Evolutionary conservation across 75 land plant genomes (phyloP).

Genomic region (Picea glauca): DNA sequence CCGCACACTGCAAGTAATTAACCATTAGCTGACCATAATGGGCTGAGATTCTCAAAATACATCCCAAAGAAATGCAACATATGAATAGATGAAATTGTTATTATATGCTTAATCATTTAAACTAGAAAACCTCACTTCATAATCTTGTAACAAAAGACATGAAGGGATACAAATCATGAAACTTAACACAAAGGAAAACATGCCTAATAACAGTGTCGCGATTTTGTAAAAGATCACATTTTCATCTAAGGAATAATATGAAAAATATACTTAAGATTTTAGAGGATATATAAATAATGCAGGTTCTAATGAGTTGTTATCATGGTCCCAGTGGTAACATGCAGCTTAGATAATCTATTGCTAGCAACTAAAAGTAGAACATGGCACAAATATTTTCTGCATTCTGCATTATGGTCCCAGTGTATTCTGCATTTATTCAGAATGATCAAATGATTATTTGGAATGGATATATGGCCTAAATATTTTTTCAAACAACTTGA

Average conservation of each 20-base stretch:
- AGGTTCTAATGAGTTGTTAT: too few species aligned
- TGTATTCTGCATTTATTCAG: too few species aligned
- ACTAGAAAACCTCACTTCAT: neutral
- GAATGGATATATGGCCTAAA: too few species aligned
- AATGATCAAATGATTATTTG: too few species aligned
- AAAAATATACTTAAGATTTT: neutral
- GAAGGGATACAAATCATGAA: neutral
- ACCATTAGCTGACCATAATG: neutral
- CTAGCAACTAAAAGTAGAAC: too few species aligned
- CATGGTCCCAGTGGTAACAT: too few species aligned
- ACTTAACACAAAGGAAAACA: neutral
- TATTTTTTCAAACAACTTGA: too few species aligned
- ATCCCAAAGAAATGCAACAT: neutral
- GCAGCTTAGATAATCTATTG: too few species aligned
- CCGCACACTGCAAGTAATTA: slow-evolving; percentile 25
- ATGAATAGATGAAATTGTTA: neutral
- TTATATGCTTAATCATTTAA: neutral
- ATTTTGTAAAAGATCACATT: neutral
- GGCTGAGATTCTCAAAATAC: neutral
- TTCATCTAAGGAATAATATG: neutral
- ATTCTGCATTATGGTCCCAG: too few species aligned
- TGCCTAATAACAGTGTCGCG: neutral
- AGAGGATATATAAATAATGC: too few species aligned
- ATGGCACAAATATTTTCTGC: too few species aligned
- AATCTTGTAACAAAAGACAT: neutral